phyloP scores from a whole-genome alignment of 305 asterid species.

The Nicotiana rustica region DNA sequence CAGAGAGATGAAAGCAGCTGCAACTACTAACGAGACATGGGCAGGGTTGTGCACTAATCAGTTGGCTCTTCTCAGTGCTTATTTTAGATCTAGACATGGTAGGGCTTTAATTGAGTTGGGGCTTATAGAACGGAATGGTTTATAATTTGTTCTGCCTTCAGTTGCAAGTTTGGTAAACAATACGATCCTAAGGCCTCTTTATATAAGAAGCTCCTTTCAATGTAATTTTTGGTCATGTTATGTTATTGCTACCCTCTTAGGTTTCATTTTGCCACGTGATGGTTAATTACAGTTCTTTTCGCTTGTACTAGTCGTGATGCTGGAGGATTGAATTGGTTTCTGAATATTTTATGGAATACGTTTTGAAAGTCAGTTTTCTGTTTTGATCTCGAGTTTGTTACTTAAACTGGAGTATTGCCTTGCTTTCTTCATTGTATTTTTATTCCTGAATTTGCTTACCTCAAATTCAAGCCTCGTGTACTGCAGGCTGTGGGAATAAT shows the following conservation, averaged over 20 bases:
- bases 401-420: neutral
- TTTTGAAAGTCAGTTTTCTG: neutral
- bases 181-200: neutral
- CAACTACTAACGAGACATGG: constrained; percentile 10
- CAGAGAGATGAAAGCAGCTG: neutral
- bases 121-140: neutral
- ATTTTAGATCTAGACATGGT: too few species aligned
- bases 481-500: constrained; percentile 93
- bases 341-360: neutral
- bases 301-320: constrained; percentile 6
- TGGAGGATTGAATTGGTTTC: constrained; percentile 17
- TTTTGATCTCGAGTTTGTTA: neutral
- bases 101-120: too few species aligned
- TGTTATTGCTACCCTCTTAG: constrained; percentile 23
- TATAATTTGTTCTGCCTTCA: neutral
- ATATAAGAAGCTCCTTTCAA: neutral
- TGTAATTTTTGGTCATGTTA: constrained; percentile 28
- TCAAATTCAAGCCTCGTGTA: constrained; percentile 33
- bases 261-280: constrained; percentile 10
- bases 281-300: neutral
- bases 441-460: constrained; percentile 21
- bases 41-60: constrained; percentile 13
- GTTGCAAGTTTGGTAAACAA: constrained; percentile 20
- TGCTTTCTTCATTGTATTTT: constrained; percentile 18
- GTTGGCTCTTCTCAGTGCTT: neutral